Percentiles rank a stretch among this genome's conserved stretches.
These are phyloP conservation scores for Eimeria acervulina DNA, from an alignment of 169 alveolate species.

Conservation along the genomic window DNA sequence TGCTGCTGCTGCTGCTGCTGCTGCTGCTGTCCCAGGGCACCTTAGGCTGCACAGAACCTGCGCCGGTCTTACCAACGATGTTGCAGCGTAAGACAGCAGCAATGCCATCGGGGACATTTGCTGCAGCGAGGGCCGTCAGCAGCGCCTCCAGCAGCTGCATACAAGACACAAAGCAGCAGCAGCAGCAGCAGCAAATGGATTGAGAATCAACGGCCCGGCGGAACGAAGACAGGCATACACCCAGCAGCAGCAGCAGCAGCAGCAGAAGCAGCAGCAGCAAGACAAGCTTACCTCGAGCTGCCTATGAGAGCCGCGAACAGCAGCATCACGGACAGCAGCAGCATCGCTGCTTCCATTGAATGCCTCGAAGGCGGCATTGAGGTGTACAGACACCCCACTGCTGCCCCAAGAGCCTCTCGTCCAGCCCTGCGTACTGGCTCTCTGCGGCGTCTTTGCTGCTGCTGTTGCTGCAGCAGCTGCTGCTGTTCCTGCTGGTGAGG, in stretches of 20 bases:
- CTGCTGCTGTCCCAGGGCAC: slow-evolving; percentile 72
- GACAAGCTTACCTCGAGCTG: slow-evolving; percentile 54
- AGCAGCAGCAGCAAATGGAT: slow-evolving; percentile 11
- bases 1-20: slow-evolving; percentile 45
- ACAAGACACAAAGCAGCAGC: not conserved
- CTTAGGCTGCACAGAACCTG: slow-evolving; percentile 22
- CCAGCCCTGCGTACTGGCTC: not conserved
- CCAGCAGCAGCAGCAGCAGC: slow-evolving; percentile 22
- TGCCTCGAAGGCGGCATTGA: not conserved
- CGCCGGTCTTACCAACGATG: slow-evolving; percentile 3
- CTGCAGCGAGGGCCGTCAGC: slow-evolving; percentile 61
- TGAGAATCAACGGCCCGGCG: not conserved
- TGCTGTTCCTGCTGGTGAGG: slow-evolving; percentile 29
- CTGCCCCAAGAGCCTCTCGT: not conserved
- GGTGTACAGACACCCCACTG: slow-evolving; percentile 22
- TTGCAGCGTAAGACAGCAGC: slow-evolving; percentile 63
- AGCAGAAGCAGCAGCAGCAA: slow-evolving; percentile 48
- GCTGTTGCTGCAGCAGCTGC: slow-evolving; percentile 60
- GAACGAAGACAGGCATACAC: not conserved
- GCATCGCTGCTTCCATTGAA: not conserved
- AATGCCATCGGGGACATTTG: slow-evolving; percentile 36
- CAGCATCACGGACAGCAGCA: slow-evolving; percentile 34
- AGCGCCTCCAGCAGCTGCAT: slow-evolving; percentile 63
- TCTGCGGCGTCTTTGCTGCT: not conserved
- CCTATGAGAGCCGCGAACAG: slow-evolving; percentile 9